Conservation (phyloP, 1,284 basidiomycete species). For the Cutaneotrichosporon dermatis region DNA sequence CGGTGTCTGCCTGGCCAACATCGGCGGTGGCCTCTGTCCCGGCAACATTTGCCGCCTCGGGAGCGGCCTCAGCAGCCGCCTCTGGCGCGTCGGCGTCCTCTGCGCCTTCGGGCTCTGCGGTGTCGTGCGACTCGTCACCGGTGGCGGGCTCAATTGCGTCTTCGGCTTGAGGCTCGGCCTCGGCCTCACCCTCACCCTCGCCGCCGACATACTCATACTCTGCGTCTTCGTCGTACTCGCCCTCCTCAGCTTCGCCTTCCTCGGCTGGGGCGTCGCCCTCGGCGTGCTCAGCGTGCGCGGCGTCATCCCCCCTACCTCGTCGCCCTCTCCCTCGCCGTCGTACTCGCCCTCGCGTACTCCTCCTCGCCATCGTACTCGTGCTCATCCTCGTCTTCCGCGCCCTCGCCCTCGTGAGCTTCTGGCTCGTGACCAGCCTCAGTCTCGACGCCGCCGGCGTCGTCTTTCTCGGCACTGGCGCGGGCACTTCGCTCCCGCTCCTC, state of each 20-base stretch:
- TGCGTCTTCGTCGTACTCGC: too few relatives aligned
- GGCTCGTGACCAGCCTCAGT: conserved; percentile 10
- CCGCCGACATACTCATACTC: too few relatives aligned
- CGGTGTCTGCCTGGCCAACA: too few relatives aligned
- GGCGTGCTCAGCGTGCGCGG: too few relatives aligned
- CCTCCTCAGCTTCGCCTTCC: too few relatives aligned
- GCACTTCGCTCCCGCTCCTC: conserved; percentile 50
- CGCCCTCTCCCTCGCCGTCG: background rate
- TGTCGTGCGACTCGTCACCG: background rate
- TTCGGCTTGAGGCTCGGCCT: too few relatives aligned
- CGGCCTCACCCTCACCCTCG: too few relatives aligned
- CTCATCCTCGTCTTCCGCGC: background rate
- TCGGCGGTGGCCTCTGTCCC: background rate
- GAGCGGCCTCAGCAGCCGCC: background rate
- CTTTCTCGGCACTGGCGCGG: too few relatives aligned
- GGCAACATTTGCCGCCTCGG: background rate
- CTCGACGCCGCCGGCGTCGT: conserved; percentile 5
- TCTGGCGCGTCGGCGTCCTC: background rate
- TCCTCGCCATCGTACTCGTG: conserved; percentile 1
- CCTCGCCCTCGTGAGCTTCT: background rate
- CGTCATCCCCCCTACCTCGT: too few relatives aligned
- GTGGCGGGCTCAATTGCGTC: background rate
- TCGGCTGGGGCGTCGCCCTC: too few relatives aligned
- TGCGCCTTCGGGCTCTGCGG: background rate
- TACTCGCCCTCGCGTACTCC: background rate